These are phyloP conservation scores for Gardenia jasminoides DNA, from an alignment of 257 asterid species.

Conservation along the genomic window DNA sequence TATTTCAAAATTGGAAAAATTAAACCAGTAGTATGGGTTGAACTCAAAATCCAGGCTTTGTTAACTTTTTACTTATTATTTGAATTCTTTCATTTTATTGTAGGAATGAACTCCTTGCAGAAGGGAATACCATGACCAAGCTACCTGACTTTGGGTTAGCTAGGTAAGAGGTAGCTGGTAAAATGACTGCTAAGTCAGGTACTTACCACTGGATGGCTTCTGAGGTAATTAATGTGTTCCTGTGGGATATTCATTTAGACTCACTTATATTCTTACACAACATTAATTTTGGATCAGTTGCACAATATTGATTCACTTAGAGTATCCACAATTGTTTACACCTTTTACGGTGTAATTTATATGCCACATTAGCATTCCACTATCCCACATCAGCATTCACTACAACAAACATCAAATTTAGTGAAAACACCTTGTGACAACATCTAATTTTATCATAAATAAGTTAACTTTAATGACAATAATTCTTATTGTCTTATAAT, in stretches of 20 bases:
- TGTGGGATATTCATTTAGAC: neutral
- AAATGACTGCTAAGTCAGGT: conserved; percentile 67
- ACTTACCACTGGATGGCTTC: conserved; percentile 82
- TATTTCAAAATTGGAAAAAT: neutral
- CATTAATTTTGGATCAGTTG: conserved; percentile 36
- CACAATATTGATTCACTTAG: conserved; percentile 38
- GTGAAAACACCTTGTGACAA: no score
- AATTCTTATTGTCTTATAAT: no score
- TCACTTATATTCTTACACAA: neutral
- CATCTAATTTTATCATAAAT: no score
- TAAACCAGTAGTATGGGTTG: neutral
- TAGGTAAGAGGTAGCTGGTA: conserved; percentile 51
- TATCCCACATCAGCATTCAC: no score
- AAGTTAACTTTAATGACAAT: no score
- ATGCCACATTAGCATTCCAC: no score
- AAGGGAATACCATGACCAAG: no score
- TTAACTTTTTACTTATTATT: neutral
- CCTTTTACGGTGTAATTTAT: no score
- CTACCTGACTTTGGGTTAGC: conserved; percentile 73
- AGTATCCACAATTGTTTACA: no score
- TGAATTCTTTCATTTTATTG: conserved; percentile 5
- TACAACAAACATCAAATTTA: no score
- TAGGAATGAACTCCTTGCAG: no score
- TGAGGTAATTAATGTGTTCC: conserved; percentile 38
- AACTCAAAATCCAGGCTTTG: neutral